Percentiles rank a stretch among this genome's conserved stretches.
Conservation (phyloP, 2,329 filamentous ascomycete genomes). For the Helminthosporium solani region DNA sequence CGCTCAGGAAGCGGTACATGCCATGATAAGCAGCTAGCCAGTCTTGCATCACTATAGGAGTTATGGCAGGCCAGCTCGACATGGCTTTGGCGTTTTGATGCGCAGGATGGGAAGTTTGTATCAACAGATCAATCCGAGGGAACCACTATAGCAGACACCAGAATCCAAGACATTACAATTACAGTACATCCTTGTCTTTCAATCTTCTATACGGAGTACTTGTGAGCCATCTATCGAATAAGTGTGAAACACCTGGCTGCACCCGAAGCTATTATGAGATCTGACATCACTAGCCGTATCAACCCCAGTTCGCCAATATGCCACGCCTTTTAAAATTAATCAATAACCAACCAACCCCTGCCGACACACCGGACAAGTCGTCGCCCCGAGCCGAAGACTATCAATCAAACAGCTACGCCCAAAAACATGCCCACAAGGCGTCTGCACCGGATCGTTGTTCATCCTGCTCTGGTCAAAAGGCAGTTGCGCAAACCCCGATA, state of each 20-base stretch:
- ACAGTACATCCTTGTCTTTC: no score
- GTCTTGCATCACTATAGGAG: neutral
- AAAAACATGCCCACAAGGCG: constrained; percentile 14
- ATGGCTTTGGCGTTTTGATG: neutral
- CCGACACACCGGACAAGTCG: constrained; percentile 10
- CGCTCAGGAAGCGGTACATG: neutral
- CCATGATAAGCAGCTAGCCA: neutral
- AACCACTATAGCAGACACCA: no score
- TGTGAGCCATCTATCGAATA: no score
- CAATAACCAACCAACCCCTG: constrained; percentile 5
- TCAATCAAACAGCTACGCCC: constrained; percentile 11
- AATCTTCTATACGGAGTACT: no score
- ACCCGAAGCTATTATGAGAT: no score
- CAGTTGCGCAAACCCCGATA: constrained; percentile 1
- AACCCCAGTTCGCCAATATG: no score
- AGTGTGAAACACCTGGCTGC: no score
- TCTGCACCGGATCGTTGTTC: constrained; percentile 11
- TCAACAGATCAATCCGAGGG: neutral
- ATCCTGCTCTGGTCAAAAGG: constrained; percentile 1
- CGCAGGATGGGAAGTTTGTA: neutral
- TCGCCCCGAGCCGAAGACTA: constrained; percentile 2
- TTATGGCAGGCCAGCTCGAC: neutral
- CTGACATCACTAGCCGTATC: no score
- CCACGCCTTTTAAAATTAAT: no score
- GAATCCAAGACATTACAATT: no score